These are phyloP conservation scores for Diaporthe australafricana DNA, from an alignment of 2,329 filamentous ascomycete species.

Conservation along the genomic window DNA sequence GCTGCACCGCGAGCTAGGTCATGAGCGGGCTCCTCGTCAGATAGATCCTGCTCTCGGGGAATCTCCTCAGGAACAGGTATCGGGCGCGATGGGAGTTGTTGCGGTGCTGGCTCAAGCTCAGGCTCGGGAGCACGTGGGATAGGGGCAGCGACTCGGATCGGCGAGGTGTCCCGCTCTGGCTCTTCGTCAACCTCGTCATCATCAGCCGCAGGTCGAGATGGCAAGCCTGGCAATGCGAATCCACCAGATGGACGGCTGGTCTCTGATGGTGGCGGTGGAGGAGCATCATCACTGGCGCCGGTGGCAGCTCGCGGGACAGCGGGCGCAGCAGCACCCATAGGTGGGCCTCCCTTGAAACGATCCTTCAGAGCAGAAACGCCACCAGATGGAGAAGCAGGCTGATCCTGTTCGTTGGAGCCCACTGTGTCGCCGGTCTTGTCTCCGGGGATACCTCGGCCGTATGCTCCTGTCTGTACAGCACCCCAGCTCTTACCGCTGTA, in stretches of 20 bases:
- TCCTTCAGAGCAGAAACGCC: conserved; percentile 82
- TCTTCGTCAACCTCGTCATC: conserved; percentile 69
- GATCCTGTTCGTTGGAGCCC: conserved; percentile 58
- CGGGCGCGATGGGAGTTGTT: conserved; percentile 65
- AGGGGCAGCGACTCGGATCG: conserved; percentile 87
- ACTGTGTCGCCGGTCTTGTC: conserved; percentile 73
- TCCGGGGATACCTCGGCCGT: conserved; percentile 70
- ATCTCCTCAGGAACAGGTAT: conserved; percentile 74
- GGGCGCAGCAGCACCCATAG: conserved; percentile 67
- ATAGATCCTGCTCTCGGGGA: conserved; percentile 72
- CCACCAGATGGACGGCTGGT: conserved; percentile 79
- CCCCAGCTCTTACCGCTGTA: conserved; percentile 93
- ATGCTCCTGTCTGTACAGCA: conserved; percentile 80
- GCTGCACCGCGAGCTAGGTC: conserved; percentile 68
- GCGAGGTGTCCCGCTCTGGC: conserved; percentile 73
- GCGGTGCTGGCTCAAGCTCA: conserved; percentile 61
- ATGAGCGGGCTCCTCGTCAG: conserved; percentile 72
- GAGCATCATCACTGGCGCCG: conserved; percentile 56
- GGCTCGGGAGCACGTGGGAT: conserved; percentile 74
- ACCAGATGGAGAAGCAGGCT: conserved; percentile 67
- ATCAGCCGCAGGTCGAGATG: conserved; percentile 67
- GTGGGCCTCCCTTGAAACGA: conserved; percentile 82
- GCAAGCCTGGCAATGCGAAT: conserved; percentile 83
- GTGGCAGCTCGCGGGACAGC: conserved; percentile 48
- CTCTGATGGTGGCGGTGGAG: conserved; percentile 72